These are phyloP conservation scores for Penicillium verhagenii DNA, from an alignment of 495 filamentous ascomycete genomes.

Conservation along the genomic window DNA sequence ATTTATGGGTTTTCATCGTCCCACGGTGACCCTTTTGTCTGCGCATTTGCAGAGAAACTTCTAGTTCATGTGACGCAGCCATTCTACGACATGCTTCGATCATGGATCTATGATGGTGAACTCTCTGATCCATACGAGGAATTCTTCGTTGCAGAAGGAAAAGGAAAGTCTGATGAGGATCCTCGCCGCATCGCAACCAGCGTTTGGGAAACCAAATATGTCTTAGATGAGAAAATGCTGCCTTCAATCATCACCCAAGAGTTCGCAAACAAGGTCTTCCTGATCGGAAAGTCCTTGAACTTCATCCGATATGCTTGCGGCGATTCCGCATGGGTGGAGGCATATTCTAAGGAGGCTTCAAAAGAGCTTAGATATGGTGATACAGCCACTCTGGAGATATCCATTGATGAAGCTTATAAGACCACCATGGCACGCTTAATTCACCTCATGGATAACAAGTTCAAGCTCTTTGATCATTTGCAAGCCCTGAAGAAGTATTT, in stretches of 20 bases:
- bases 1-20: conserved; percentile 92
- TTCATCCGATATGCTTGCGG: conserved; percentile 95
- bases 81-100: conserved; percentile 93
- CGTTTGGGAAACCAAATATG: conserved; percentile 98
- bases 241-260: conserved; percentile 89
- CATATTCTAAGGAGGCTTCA: conserved; percentile 90
- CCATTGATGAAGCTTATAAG: conserved; percentile 96
- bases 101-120: conserved; percentile 99
- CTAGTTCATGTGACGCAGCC: conserved; percentile 89
- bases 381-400: conserved; percentile 84
- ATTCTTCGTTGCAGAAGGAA: conserved; percentile 91
- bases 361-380: conserved; percentile 93
- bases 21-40: conserved; percentile 93
- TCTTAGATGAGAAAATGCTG: conserved; percentile 78
- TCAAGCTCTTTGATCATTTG: conserved; percentile 90
- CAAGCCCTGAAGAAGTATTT: conserved; percentile 92
- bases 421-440: conserved; percentile 97
- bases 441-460: conserved; percentile 87
- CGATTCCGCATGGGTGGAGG: conserved; percentile 93
- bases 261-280: conserved; percentile 91
- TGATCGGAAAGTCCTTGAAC: conserved; percentile 97
- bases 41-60: conserved; percentile 89
- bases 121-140: conserved; percentile 93
- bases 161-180: conserved; percentile 44
- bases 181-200: conserved; percentile 71